These are phyloP conservation scores for Marsdenia floribunda DNA, from an alignment of 257 asterid genomes.

Conservation along the genomic window DNA sequence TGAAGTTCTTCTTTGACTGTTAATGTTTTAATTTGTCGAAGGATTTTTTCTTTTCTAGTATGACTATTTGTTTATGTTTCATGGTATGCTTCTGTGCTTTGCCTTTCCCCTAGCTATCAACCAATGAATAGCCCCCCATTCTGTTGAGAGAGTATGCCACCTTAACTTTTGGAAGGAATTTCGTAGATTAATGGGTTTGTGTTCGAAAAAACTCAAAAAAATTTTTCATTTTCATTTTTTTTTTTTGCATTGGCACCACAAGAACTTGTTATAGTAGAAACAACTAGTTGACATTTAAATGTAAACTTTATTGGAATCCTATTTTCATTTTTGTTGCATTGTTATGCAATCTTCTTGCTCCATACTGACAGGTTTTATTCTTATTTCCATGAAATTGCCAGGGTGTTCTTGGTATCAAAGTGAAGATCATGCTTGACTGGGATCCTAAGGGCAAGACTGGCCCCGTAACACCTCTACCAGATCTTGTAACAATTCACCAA, in stretches of 20 bases:
- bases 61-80: neutral
- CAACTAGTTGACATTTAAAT: too few species aligned
- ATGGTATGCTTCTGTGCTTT: neutral
- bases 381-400: neutral
- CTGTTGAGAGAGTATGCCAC: too few species aligned
- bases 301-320: too few species aligned
- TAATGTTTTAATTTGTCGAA: neutral
- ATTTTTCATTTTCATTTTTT: too few species aligned
- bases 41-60: neutral
- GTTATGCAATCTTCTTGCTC: neutral
- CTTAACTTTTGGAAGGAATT: too few species aligned
- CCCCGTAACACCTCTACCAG: constrained; percentile 45
- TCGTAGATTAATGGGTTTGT: too few species aligned
- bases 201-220: too few species aligned
- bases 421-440: constrained; percentile 69
- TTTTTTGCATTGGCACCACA: too few species aligned
- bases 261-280: too few species aligned
- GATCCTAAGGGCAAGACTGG: constrained; percentile 57
- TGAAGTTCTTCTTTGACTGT: neutral
- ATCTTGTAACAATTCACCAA: constrained; percentile 52
- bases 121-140: neutral
- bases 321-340: too few species aligned
- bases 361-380: neutral
- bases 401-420: constrained; percentile 58
- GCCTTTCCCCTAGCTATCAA: neutral